Evolutionary conservation across 2,329 filamentous ascomycete genomes (phyloP).

Genomic region (Aquanectria penicillioides): DNA sequence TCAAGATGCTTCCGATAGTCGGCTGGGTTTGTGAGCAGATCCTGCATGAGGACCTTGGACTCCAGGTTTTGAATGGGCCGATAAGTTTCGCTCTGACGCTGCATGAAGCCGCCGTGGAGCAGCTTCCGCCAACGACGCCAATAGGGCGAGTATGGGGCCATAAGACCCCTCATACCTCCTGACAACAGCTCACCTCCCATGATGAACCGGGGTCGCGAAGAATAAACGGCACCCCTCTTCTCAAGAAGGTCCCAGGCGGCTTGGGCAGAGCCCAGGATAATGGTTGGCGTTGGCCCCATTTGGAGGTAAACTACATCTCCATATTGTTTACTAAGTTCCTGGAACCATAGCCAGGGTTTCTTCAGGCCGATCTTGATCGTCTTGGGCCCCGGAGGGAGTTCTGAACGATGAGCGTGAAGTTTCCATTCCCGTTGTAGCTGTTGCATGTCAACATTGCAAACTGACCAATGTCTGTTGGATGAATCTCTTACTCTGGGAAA

Average conservation of each 20-base stretch:
- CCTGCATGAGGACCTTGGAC: slow-evolving; percentile 51
- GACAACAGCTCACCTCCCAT: slow-evolving; percentile 56
- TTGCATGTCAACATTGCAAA: not conserved
- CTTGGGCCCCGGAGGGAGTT: slow-evolving; percentile 52
- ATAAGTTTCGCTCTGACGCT: slow-evolving; percentile 54
- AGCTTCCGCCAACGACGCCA: slow-evolving; percentile 57
- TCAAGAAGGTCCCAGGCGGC: slow-evolving; percentile 57
- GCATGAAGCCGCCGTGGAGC: slow-evolving; percentile 55
- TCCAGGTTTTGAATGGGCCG: slow-evolving; percentile 53
- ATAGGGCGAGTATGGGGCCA: slow-evolving; percentile 54
- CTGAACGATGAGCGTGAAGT: slow-evolving; percentile 49
- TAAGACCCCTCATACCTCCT: slow-evolving; percentile 52
- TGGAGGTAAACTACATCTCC: slow-evolving; percentile 56
- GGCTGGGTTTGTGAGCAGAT: slow-evolving; percentile 45
- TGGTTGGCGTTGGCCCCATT: slow-evolving; percentile 53
- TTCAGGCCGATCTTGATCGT: slow-evolving; percentile 48
- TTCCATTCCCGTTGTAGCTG: slow-evolving; percentile 52
- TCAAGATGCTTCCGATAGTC: slow-evolving; percentile 40
- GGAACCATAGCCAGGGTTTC: slow-evolving; percentile 56
- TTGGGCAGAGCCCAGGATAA: slow-evolving; percentile 54
- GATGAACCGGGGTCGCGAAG: slow-evolving; percentile 57
- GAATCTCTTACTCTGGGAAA: slow-evolving; percentile 31
- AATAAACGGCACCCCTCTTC: slow-evolving; percentile 54
- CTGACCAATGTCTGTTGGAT: too few species aligned
- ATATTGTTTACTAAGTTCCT: slow-evolving; percentile 48